A percentile compares a stretch with the other conserved stretches of the same genome.
Evolutionary conservation across 2,329 filamentous ascomycete genomes (phyloP).

Genomic region (Exophiala sp.): DNA sequence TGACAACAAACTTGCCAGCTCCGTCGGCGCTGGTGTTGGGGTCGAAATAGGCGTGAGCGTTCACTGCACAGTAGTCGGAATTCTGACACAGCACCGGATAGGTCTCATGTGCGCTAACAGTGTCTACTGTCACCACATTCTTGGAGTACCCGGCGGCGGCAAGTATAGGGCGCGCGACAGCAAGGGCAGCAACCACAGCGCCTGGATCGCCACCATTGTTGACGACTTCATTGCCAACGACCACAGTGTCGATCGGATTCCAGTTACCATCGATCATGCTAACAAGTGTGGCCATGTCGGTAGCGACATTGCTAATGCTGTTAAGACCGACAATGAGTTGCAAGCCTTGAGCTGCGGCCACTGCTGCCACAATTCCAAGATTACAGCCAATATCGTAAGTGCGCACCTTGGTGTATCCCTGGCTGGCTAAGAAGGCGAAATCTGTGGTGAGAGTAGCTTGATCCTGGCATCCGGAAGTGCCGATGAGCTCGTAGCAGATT

Average conservation of each 20-base stretch:
- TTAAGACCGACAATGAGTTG: constrained; percentile 72
- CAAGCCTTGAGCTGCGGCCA: constrained; percentile 58
- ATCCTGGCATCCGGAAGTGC: constrained; percentile 60
- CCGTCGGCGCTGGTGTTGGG: constrained; percentile 51
- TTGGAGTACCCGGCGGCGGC: constrained; percentile 61
- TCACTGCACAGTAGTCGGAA: constrained; percentile 74
- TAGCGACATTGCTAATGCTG: constrained; percentile 51
- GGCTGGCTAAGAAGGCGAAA: constrained; percentile 50
- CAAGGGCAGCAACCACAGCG: constrained; percentile 55
- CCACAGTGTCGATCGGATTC: constrained; percentile 63
- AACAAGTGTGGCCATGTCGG: constrained; percentile 58
- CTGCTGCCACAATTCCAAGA: constrained; percentile 55
- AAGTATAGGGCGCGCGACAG: constrained; percentile 53
- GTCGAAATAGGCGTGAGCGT: constrained; percentile 82
- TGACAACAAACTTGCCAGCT: constrained; percentile 62
- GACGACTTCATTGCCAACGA: constrained; percentile 75
- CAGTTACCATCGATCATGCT: constrained; percentile 58
- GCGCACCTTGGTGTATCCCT: constrained; percentile 59
- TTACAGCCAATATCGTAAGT: constrained; percentile 77
- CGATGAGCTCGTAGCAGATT: constrained; percentile 56
- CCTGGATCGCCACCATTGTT: constrained; percentile 53
- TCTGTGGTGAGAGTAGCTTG: constrained; percentile 58
- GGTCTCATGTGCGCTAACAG: constrained; percentile 60
- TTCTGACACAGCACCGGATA: constrained; percentile 64
- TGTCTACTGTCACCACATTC: constrained; percentile 73